phyloP scores from a whole-genome alignment of 2,329 filamentous ascomycete species.

The Penicillium oxalicum region DNA sequence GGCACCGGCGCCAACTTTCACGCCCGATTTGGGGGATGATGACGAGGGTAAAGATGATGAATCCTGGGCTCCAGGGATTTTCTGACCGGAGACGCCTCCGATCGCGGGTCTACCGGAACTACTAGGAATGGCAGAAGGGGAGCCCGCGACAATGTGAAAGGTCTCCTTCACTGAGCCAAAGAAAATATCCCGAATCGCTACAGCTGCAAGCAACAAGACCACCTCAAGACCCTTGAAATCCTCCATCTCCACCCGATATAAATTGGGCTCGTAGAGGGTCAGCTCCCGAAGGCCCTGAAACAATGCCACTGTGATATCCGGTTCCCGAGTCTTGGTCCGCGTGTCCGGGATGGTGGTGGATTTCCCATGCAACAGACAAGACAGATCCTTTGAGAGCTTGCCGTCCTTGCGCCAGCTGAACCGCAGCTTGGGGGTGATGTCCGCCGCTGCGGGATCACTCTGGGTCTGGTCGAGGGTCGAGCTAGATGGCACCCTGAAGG shows the following conservation, averaged over 20 bases:
- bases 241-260: constrained; percentile 84
- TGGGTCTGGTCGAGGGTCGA: constrained; percentile 72
- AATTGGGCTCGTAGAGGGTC: constrained; percentile 88
- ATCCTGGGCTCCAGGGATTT: constrained; percentile 31
- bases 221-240: constrained; percentile 91
- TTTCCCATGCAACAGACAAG: constrained; percentile 78
- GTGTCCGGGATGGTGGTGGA: constrained; percentile 56
- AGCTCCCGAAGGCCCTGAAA: constrained; percentile 71
- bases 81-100: constrained; percentile 3
- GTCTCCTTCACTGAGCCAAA: constrained; percentile 62
- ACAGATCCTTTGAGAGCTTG: constrained; percentile 78
- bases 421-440: constrained; percentile 63
- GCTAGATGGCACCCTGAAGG: constrained; percentile 72
- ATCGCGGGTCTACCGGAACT: constrained; percentile 3
- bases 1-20: constrained; percentile 10
- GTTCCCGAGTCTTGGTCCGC: constrained; percentile 76
- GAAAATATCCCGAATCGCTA: constrained; percentile 58
- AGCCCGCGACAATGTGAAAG: constrained; percentile 59
- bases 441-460: constrained; percentile 52
- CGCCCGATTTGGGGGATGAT: constrained; percentile 6
- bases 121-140: background rate
- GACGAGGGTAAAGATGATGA: no score
- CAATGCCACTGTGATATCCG: constrained; percentile 89
- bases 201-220: constrained; percentile 58
- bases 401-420: constrained; percentile 90